Evolutionary conservation across 371 early-diverging fungal genomes (phyloP), one percentile per base, ranked within the genome.

Genomic region (Mycotypha africana): DNA sequence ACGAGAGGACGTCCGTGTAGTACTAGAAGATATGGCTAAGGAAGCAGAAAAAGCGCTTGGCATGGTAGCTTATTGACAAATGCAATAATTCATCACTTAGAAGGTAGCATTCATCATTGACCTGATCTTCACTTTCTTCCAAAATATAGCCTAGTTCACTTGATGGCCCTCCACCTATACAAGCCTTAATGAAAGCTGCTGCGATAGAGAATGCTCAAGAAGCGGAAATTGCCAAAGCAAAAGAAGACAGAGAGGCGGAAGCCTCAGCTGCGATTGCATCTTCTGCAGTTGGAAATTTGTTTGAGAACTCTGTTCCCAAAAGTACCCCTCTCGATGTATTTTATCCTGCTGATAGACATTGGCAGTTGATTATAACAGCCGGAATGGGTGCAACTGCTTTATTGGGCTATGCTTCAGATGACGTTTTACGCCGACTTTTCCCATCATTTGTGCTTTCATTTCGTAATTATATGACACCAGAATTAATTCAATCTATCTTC

Each of bases 11-110:
- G 50, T 74, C 20, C 57, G 74, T 4, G 56, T 59, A 9, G 70
- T 69, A 5, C 47, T 74, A 26, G 67, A 74, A 53, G 53, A 22
- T 15, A 74, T 74, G 74, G 74, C 70, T n/a, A 61, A 66, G 31
- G 70, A 74, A 56, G 70, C 74, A 6, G 74, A 74, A 34, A 35
- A 21, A 24, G 74, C 74, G 4, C 44, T 73, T 11, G 74, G 69
- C 21, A 42, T 66, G 58, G 66, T 65, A 68, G 46, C 36, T n/a
- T n/a, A n/a, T n/a, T n/a, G n/a, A n/a, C n/a, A n/a, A n/a, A n/a
- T n/a, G n/a, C n/a, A n/a, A n/a, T n/a, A n/a, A n/a, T n/a, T n/a
- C n/a, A n/a, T n/a, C n/a, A n/a, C n/a, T n/a, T n/a, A n/a, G n/a
- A n/a, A n/a, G n/a, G n/a, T n/a, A n/a, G n/a, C n/a, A n/a, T n/a